Evolutionary conservation across 1,284 basidiomycete genomes (phyloP).

Genomic region (Lignosus rhinocerotis): DNA sequence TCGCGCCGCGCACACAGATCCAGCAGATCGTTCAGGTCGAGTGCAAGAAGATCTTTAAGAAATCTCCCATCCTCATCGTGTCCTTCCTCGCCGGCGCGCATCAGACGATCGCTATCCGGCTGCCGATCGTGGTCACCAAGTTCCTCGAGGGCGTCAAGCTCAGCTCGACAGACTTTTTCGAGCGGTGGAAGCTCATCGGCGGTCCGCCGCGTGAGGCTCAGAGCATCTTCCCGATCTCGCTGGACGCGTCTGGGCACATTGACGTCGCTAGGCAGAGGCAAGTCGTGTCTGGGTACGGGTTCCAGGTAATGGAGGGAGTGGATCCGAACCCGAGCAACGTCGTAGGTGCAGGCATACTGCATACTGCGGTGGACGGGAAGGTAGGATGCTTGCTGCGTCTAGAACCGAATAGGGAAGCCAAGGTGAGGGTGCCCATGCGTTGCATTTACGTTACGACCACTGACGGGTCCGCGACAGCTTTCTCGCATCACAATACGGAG

Average conservation of each 20-base stretch:
- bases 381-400: slow-evolving; percentile 92
- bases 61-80: slow-evolving; percentile 81
- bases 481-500: slow-evolving; percentile 94
- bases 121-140: slow-evolving; percentile 88
- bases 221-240: slow-evolving; percentile 78
- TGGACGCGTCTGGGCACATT: slow-evolving; percentile 69
- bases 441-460: neutral
- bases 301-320: slow-evolving; percentile 79
- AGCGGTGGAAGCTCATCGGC: slow-evolving; percentile 97
- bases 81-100: slow-evolving; percentile 93
- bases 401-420: slow-evolving; percentile 94
- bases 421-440: slow-evolving; percentile 49
- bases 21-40: slow-evolving; percentile 94
- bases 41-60: slow-evolving; percentile 85
- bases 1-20: slow-evolving; percentile 83
- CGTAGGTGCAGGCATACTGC: slow-evolving; percentile 91
- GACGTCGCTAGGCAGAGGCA: slow-evolving; percentile 75
- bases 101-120: slow-evolving; percentile 80
- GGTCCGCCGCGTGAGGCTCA: slow-evolving; percentile 93
- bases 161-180: slow-evolving; percentile 87
- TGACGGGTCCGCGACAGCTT: slow-evolving; percentile 50
- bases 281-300: slow-evolving; percentile 74
- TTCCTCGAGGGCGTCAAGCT: slow-evolving; percentile 94
- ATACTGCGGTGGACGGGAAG: slow-evolving; percentile 86
- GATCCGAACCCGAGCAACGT: slow-evolving; percentile 88